These are phyloP conservation scores for Mortierella sp. DNA, from an alignment of 371 early-diverging fungal species.

Conservation along the genomic window DNA sequence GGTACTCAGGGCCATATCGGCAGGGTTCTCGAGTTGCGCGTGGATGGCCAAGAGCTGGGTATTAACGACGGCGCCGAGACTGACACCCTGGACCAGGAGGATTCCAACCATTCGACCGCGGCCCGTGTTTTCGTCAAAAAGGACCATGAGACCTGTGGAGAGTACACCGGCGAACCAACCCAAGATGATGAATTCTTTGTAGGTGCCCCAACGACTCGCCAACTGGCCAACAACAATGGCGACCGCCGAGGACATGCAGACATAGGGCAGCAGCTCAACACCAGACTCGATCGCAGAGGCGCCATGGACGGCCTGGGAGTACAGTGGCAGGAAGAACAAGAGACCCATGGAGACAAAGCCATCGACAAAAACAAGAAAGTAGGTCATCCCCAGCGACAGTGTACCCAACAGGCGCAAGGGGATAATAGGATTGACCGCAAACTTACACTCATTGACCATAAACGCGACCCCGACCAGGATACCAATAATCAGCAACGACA, in stretches of 20 bases:
- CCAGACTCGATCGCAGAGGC: constrained; percentile 30
- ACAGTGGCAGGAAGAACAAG: constrained; percentile 42
- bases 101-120: constrained; percentile 14
- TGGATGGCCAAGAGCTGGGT: constrained; percentile 24
- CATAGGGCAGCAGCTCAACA: constrained; percentile 29
- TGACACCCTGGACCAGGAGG: constrained; percentile 15
- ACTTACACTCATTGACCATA: constrained; percentile 52
- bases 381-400: constrained; percentile 18
- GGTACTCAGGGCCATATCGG: constrained; percentile 31
- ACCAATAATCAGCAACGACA: constrained; percentile 60
- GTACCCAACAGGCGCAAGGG: constrained; percentile 62
- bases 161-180: constrained; percentile 60
- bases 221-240: constrained; percentile 25
- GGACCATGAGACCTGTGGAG: constrained; percentile 61
- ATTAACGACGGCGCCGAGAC: constrained; percentile 24
- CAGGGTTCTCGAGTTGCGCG: constrained; percentile 25
- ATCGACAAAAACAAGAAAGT: constrained; percentile 19
- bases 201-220: constrained; percentile 48
- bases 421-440: constrained; percentile 65
- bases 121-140: constrained; percentile 31
- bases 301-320: constrained; percentile 42
- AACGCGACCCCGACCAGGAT: constrained; percentile 45
- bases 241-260: constrained; percentile 5
- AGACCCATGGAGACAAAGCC: constrained; percentile 33
- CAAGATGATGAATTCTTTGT: constrained; percentile 56